A percentile compares a stretch with the other conserved stretches of the same genome.
Conservation (phyloP, 2,329 filamentous ascomycete species). For the Trematosphaeria pertusa region DNA sequence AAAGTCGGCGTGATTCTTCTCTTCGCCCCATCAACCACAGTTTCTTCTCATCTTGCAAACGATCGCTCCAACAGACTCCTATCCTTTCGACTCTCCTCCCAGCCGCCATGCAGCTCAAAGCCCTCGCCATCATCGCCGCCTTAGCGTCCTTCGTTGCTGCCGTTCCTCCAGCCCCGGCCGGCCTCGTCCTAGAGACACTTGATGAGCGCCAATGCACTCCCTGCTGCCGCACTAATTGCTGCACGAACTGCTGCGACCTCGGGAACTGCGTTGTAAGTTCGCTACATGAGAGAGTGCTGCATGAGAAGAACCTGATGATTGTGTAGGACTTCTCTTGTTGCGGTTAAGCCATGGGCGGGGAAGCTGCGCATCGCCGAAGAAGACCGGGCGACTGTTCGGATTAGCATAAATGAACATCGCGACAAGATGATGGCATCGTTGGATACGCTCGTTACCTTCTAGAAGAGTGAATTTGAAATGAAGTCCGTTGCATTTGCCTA, state of each 20-base stretch:
- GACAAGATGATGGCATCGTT: too few relatives aligned
- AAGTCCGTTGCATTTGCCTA: too few relatives aligned
- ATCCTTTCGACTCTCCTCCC: not conserved
- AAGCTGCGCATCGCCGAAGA: too few relatives aligned
- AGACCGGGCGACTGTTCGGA: too few relatives aligned
- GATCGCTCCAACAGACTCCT: not conserved
- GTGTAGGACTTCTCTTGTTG: not conserved
- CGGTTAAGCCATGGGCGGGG: too few relatives aligned
- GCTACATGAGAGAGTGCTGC: not conserved
- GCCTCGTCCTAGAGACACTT: not conserved
- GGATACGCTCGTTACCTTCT: too few relatives aligned
- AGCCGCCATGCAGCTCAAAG: not conserved
- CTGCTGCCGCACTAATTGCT: not conserved
- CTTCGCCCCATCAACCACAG: not conserved
- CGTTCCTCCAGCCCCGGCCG: not conserved
- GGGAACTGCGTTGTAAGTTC: not conserved
- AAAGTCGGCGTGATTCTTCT: not conserved
- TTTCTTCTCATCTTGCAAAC: not conserved
- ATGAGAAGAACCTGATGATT: not conserved
- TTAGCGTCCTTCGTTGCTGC: not conserved
- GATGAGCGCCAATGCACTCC: not conserved
- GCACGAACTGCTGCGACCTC: not conserved
- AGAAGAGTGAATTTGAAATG: too few relatives aligned
- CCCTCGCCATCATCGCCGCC: not conserved
- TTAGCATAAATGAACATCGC: too few relatives aligned